Conservation (phyloP, 2,329 filamentous ascomycete species). For the Cytospora piceae region DNA sequence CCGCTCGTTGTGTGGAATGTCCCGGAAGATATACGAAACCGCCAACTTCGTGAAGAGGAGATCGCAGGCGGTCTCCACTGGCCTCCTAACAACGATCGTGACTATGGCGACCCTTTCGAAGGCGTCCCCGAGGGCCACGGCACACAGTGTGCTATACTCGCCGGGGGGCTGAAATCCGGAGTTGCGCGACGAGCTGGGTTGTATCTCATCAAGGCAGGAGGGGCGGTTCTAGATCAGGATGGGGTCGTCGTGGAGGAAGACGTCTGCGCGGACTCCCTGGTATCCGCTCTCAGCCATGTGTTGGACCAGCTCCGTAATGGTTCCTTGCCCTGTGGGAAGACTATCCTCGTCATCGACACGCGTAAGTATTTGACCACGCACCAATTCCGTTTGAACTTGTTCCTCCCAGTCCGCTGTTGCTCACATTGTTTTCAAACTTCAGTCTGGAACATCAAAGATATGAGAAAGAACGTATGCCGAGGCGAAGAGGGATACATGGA, state of each 20-base stretch:
- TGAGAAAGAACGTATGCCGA: not conserved
- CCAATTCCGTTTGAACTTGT: too few relatives aligned
- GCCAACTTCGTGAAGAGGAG: not conserved
- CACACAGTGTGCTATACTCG: slow-evolving; percentile 15
- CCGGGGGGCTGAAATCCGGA: slow-evolving; percentile 4
- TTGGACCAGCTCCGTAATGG: slow-evolving; percentile 12
- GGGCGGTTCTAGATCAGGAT: slow-evolving; percentile 2
- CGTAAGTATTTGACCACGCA: not conserved
- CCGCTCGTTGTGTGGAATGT: slow-evolving; percentile 14
- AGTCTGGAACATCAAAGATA: slow-evolving; percentile 19
- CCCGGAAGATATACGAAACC: slow-evolving; percentile 6
- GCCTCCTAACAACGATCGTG: slow-evolving; percentile 2
- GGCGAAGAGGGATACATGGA: not conserved
- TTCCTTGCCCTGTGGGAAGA: slow-evolving; percentile 8
- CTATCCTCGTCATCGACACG: slow-evolving; percentile 18
- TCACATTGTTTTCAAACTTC: fast-evolving
- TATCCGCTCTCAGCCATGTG: slow-evolving; percentile 1
- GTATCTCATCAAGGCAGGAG: slow-evolving; percentile 26
- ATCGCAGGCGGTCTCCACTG: slow-evolving; percentile 1
- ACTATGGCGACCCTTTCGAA: slow-evolving; percentile 17
- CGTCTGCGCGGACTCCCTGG: not conserved
- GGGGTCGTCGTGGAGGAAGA: slow-evolving; percentile 13
- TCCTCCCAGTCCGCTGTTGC: not conserved
- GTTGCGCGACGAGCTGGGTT: slow-evolving; percentile 12
- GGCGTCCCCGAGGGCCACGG: slow-evolving; percentile 23